These are phyloP conservation scores for Cryptococcus hybrid DNA, from an alignment of 1,284 basidiomycete species.

Conservation along the genomic window DNA sequence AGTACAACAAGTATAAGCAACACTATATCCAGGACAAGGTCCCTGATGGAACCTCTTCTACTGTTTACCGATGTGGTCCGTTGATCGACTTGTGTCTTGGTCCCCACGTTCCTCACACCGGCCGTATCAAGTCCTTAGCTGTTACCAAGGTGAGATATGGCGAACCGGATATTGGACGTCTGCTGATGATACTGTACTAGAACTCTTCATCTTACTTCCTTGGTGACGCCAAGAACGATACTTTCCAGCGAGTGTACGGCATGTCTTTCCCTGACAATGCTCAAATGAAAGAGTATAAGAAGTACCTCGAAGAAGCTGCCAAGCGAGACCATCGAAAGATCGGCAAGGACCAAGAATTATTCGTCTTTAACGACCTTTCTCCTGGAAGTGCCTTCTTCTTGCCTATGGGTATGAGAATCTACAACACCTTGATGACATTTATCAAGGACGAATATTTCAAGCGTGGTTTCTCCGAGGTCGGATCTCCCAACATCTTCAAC, in stretches of 20 bases:
- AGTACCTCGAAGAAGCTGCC: conserved; percentile 92
- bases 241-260: conserved; percentile 95
- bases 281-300: conserved; percentile 93
- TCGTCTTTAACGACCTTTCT: conserved; percentile 96
- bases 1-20: conserved; percentile 99
- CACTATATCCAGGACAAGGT: conserved; percentile 96
- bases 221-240: conserved; percentile 90
- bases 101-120: conserved; percentile 96
- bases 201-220: conserved; percentile 99
- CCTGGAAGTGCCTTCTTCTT: conserved; percentile 97
- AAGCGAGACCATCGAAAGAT: conserved; percentile 97
- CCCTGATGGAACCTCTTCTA: conserved; percentile 93
- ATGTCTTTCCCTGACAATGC: conserved; percentile 99
- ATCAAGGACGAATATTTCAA: conserved; percentile 63
- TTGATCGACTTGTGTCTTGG: conserved; percentile 98
- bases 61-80: conserved; percentile 97
- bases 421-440: conserved; percentile 88
- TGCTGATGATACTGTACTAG: conserved; percentile 49
- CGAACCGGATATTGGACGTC: neutral
- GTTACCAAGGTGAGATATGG: conserved; percentile 70
- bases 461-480: conserved; percentile 63
- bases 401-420: conserved; percentile 95
- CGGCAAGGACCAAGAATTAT: conserved; percentile 94
- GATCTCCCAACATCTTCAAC: conserved; percentile 98
- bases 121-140: conserved; percentile 95